Percentiles rank a stretch among this genome's conserved stretches.
phyloP scores from a whole-genome alignment of 1,284 basidiomycete species.

The Ceratobasidium sp. region DNA sequence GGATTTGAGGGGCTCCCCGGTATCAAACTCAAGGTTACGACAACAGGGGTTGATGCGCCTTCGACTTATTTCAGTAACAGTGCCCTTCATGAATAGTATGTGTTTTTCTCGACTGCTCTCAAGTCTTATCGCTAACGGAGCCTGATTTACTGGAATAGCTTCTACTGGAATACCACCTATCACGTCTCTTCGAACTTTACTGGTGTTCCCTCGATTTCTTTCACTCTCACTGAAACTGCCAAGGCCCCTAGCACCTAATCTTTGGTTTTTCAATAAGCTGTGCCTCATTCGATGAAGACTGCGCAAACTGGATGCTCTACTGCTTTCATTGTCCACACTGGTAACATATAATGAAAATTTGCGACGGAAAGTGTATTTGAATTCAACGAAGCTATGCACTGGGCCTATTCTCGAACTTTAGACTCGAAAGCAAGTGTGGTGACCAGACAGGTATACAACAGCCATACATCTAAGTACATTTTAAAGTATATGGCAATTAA shows the following conservation, averaged over 20 bases:
- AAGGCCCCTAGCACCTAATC: slow-evolving; percentile 1
- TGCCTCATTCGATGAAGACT: no score
- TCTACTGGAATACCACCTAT: slow-evolving; percentile 37
- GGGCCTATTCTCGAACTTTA: no score
- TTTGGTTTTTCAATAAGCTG: no score
- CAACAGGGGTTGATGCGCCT: slow-evolving; percentile 24
- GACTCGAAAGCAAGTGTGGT: no score
- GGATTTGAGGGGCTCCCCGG: slow-evolving; percentile 30
- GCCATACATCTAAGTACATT: no score
- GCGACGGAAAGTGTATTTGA: no score
- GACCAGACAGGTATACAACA: no score
- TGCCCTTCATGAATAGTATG: slow-evolving; percentile 30
- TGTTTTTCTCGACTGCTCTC: not conserved
- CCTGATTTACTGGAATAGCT: not conserved
- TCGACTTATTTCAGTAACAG: slow-evolving; percentile 32
- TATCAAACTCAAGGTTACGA: slow-evolving; percentile 29
- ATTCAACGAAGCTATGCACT: no score
- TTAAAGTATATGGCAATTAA: no score
- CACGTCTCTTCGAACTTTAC: slow-evolving; percentile 22
- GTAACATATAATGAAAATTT: no score
- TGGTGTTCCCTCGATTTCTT: slow-evolving; percentile 25
- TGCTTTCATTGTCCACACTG: no score
- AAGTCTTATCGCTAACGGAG: not conserved
- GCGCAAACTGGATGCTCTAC: no score
- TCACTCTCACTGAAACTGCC: slow-evolving; percentile 6